Percentiles rank a stretch among this genome's conserved stretches.
Conservation (phyloP, 805 yeast species). For the Metschnikowia arizonensis region DNA sequence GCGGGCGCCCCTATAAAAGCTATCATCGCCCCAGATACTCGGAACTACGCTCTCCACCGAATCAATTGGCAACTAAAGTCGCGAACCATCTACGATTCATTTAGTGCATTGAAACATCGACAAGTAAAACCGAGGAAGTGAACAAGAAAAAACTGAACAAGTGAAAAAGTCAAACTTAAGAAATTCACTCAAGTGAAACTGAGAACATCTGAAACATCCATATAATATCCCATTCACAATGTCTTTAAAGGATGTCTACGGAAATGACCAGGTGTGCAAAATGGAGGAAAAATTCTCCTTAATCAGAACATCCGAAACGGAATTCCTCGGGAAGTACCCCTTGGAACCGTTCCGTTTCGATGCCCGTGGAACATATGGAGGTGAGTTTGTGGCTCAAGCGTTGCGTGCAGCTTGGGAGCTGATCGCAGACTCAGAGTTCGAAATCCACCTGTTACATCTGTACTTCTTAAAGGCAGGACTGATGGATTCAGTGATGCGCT, state of each 20-base stretch:
- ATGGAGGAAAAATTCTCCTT: conserved; percentile 22
- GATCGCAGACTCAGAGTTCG: conserved; percentile 20
- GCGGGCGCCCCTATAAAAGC: conserved; percentile 1
- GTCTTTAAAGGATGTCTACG: conserved; percentile 13
- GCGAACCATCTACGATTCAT: too few relatives aligned
- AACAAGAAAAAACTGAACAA: too few relatives aligned
- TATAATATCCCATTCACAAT: conserved; percentile 3
- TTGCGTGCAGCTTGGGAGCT: conserved; percentile 28
- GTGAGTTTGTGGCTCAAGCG: conserved; percentile 26
- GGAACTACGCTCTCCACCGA: background rate
- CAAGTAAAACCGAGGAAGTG: too few relatives aligned
- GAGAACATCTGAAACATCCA: too few relatives aligned
- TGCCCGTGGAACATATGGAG: conserved; percentile 28
- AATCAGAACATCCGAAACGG: conserved; percentile 12
- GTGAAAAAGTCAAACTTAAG: too few relatives aligned
- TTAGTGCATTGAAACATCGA: too few relatives aligned
- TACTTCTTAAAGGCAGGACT: conserved; percentile 28
- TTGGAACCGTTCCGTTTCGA: conserved; percentile 21
- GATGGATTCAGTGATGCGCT: conserved; percentile 20
- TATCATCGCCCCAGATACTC: background rate
- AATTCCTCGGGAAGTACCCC: conserved; percentile 24
- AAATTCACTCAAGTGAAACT: too few relatives aligned
- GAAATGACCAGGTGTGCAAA: conserved; percentile 11
- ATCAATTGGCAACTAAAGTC: background rate
- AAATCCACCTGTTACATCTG: conserved; percentile 27